A percentile compares a stretch with the other conserved stretches of the same genome.
Evolutionary conservation across 2,329 filamentous ascomycete genomes (phyloP).

Genomic region (Trichoderma koningiopsis): DNA sequence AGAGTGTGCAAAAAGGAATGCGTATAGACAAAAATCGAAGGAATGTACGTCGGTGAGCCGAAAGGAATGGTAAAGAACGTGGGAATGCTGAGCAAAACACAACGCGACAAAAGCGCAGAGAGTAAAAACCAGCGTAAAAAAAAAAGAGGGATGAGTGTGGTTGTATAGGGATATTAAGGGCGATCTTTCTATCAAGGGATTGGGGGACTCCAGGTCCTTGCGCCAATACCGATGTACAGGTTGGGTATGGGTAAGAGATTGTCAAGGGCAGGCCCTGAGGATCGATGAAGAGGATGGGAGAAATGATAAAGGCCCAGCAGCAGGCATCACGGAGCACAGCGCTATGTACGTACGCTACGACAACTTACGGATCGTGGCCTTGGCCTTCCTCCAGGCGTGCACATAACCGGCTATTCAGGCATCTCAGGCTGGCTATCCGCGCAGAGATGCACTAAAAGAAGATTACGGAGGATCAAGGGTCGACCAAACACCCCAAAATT

Average conservation of each 20-base stretch:
- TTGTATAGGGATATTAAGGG: slow-evolving; percentile 18
- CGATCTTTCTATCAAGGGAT: slow-evolving; percentile 22
- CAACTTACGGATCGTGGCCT: neutral
- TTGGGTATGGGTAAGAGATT: neutral
- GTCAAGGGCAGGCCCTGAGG: neutral
- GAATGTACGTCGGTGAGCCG: slow-evolving; percentile 24
- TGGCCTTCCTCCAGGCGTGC: neutral
- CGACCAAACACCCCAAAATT: slow-evolving; percentile 6
- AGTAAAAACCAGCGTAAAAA: slow-evolving; percentile 8
- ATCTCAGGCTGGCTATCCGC: slow-evolving; percentile 8
- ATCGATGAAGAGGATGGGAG: slow-evolving; percentile 8
- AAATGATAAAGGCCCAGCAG: slow-evolving; percentile 12
- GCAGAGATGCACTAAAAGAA: slow-evolving; percentile 15
- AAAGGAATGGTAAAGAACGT: slow-evolving; percentile 27
- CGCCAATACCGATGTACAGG: slow-evolving; percentile 7
- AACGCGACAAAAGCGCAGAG: slow-evolving; percentile 8
- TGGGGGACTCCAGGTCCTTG: slow-evolving; percentile 16
- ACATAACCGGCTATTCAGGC: slow-evolving; percentile 19
- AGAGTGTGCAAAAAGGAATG: slow-evolving; percentile 16
- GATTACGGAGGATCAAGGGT: slow-evolving; percentile 25
- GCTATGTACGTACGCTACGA: neutral
- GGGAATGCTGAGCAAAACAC: slow-evolving; percentile 23
- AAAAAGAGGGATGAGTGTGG: slow-evolving; percentile 12
- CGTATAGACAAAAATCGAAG: slow-evolving; percentile 23
- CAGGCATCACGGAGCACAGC: slow-evolving; percentile 4